Base-by-base conservation (phyloP, 208 protist genomes). In the Phytomonas sp. region DNA sequence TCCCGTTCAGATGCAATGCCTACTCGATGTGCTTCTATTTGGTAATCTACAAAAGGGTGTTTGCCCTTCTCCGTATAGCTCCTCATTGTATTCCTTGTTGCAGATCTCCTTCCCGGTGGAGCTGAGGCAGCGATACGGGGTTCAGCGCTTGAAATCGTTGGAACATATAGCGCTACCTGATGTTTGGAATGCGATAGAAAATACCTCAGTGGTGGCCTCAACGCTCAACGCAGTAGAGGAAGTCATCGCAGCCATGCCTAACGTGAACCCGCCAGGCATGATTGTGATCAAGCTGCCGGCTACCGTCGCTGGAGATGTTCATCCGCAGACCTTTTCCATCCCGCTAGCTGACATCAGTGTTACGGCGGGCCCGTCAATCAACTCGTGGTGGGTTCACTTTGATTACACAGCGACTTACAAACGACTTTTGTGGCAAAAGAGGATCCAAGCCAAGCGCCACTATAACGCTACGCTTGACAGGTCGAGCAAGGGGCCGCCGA, bases 41-140 rank as follows among this genome's bases (percentile, higher is more conserved):
- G 11, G 56, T 76, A 30, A 60, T 60, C 9, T 76, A 70, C 31
- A 76, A 17, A 65, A 65, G 20, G 61, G 61, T 6, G 23, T 75
- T 33, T 84, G 78, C 28, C 73, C 70, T 5, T 65, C 20, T 20
- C 61, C 5, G 26, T 70, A 70, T 60, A 61, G 46, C 31, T 64
- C 74, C 36, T 17, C 71, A 23, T 61, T 59, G 5, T 63, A 70
- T 37, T 46, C 28, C 23, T 32, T 73, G 13, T 75, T 79, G 66
- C 81, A 77, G 62, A 51, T 43, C 29, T 74, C 81, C 29, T 70
- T 76, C 63, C 68, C 67, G 2, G 72, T 31, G 0, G 75, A 73
- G 65, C 60, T 85, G 29, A 60, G 70, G 9, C 30, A 62, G 8
- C 70, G 74, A 33, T 88, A 79, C 61, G 82, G 82, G 5, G 53